A percentile compares a stretch with the other conserved stretches of the same genome.
phyloP scores from a whole-genome alignment of 371 early-diverging fungal species.

The Rhizopus sp. region DNA sequence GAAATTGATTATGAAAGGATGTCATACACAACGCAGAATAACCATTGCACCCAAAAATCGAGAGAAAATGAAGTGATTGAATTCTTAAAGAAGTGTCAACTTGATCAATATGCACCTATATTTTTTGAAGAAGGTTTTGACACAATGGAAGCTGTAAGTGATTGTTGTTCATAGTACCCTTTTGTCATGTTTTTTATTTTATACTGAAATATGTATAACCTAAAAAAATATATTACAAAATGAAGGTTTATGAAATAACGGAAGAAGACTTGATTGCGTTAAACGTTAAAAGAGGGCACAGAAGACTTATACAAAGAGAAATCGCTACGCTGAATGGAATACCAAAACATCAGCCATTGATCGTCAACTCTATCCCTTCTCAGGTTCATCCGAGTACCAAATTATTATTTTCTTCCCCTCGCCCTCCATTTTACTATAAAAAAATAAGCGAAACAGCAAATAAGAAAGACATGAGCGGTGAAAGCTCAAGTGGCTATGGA shows the following conservation, averaged over 20 bases:
- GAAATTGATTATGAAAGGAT: slow-evolving; percentile 4
- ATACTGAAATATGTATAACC: not conserved
- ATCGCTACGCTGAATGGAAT: slow-evolving; percentile 43
- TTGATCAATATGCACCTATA: slow-evolving; percentile 30
- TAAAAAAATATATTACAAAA: not conserved
- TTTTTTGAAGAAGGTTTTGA: slow-evolving; percentile 54
- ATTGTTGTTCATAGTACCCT: slow-evolving; percentile 1
- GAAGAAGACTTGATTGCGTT: slow-evolving; percentile 50
- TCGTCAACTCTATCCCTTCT: not conserved
- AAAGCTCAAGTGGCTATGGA: slow-evolving; percentile 5
- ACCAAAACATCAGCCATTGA: slow-evolving; percentile 26
- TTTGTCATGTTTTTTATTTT: not conserved
- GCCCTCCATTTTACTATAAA: too few species aligned
- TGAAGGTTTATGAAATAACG: slow-evolving; percentile 47
- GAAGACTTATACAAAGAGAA: slow-evolving; percentile 53
- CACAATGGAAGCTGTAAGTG: slow-evolving; percentile 40
- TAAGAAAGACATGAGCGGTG: not conserved
- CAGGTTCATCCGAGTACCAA: too few species aligned
- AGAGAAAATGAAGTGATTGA: slow-evolving; percentile 9
- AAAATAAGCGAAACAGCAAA: too few species aligned
- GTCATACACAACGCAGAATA: not conserved
- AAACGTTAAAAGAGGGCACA: slow-evolving; percentile 52
- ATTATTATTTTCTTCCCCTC: too few species aligned
- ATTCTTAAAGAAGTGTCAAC: slow-evolving; percentile 34
- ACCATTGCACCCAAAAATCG: not conserved